phyloP scores from a whole-genome alignment of 2,329 filamentous ascomycete species.

The Basipetospora chlamydospora region DNA sequence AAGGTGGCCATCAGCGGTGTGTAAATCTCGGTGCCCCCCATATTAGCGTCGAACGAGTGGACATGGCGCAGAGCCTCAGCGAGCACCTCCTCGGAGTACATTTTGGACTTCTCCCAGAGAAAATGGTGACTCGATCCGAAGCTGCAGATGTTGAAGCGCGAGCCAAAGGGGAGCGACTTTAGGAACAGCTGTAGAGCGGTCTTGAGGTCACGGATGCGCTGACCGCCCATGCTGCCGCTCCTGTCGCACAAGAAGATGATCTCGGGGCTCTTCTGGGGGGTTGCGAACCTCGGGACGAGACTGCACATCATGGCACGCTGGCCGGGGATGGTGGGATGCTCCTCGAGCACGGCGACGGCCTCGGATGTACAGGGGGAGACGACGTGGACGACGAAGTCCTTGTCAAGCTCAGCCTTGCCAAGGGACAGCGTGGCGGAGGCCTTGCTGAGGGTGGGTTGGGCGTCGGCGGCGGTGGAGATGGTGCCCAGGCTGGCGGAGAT shows the following conservation, averaged over 20 bases:
- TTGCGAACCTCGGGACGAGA: slow-evolving; percentile 53
- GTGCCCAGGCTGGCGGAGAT: slow-evolving; percentile 51
- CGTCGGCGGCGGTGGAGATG: slow-evolving; percentile 27
- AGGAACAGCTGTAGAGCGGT: slow-evolving; percentile 47
- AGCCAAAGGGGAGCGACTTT: slow-evolving; percentile 47
- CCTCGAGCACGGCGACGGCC: slow-evolving; percentile 53
- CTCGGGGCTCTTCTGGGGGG: slow-evolving; percentile 40
- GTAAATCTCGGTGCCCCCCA: slow-evolving; percentile 40
- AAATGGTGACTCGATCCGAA: slow-evolving; percentile 38
- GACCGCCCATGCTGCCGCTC: slow-evolving; percentile 47
- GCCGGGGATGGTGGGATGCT: slow-evolving; percentile 43
- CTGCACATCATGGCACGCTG: slow-evolving; percentile 57
- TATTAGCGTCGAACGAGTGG: slow-evolving; percentile 25
- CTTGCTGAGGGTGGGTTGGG: slow-evolving; percentile 37
- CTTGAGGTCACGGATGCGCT: slow-evolving; percentile 36
- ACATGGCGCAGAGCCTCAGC: slow-evolving; percentile 27
- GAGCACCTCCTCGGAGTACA: slow-evolving; percentile 29
- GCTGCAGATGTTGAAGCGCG: slow-evolving; percentile 57
- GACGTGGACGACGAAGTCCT: slow-evolving; percentile 54
- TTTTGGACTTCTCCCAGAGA: slow-evolving; percentile 31
- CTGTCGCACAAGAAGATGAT: slow-evolving; percentile 61
- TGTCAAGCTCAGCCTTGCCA: slow-evolving; percentile 35
- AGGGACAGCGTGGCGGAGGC: slow-evolving; percentile 48
- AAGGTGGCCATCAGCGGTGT: slow-evolving; percentile 29
- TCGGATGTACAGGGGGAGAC: slow-evolving; percentile 42